Percentiles rank a stretch among this genome's conserved stretches.
phyloP scores from a whole-genome alignment of 176 grass and related monocot genomes.

The Saccharum spontaneum region DNA sequence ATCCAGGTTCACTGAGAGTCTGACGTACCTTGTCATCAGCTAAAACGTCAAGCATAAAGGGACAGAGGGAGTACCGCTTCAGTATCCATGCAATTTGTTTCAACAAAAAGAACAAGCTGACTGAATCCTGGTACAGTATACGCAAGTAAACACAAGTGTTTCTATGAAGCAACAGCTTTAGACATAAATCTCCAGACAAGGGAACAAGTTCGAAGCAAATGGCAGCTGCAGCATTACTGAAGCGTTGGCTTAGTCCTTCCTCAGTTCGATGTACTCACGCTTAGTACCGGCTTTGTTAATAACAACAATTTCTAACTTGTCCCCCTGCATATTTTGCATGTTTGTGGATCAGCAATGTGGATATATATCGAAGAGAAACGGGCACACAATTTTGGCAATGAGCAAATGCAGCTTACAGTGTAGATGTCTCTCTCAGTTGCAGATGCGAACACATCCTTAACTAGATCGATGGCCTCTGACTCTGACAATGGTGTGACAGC shows the following conservation, averaged over 20 bases:
- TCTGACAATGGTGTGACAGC: constrained; percentile 90
- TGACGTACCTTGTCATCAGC: too few species aligned
- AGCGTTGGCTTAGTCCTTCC: constrained; percentile 66
- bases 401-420: constrained; percentile 51
- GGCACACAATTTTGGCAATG: not conserved
- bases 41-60: too few species aligned
- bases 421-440: constrained; percentile 99
- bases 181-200: constrained; percentile 17
- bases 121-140: constrained; percentile 39
- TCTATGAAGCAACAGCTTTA: constrained; percentile 24
- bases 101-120: constrained; percentile 17
- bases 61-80: too few species aligned
- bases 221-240: not conserved
- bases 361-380: not conserved
- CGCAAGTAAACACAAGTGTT: constrained; percentile 29
- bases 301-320: constrained; percentile 90
- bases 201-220: constrained; percentile 15
- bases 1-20: too few species aligned
- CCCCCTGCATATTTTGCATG: constrained; percentile 60
- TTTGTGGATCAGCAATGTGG: constrained; percentile 16
- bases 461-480: constrained; percentile 80
- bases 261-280: constrained; percentile 86
- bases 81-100: constrained; percentile 31
- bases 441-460: constrained; percentile 98
- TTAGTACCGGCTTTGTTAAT: constrained; percentile 75